A percentile compares a stretch with the other conserved stretches of the same genome.
phyloP scores from a whole-genome alignment of 2,329 filamentous ascomycete genomes.

The Aspergillus pseudotamarii region DNA sequence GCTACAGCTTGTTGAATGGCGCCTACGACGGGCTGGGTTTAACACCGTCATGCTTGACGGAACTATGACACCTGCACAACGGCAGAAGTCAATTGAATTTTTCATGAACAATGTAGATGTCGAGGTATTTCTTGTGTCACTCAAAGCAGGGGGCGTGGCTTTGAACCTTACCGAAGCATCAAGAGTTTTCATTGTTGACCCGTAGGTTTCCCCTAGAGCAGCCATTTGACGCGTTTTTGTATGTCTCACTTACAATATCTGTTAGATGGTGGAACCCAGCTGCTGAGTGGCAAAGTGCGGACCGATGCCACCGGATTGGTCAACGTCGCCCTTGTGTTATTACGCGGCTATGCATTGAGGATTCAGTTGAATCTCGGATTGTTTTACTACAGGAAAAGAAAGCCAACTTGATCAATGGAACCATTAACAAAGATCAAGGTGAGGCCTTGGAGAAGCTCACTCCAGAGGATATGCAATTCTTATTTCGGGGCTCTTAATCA shows the following conservation, averaged over 20 bases:
- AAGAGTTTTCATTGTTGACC: slow-evolving; percentile 93
- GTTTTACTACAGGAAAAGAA: slow-evolving; percentile 98
- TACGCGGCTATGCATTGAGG: slow-evolving; percentile 92
- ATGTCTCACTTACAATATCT: slow-evolving; percentile 28
- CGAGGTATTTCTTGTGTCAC: slow-evolving; percentile 92
- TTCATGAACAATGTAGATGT: slow-evolving; percentile 96
- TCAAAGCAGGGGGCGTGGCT: slow-evolving; percentile 95
- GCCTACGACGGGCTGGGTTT: slow-evolving; percentile 92
- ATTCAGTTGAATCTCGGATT: slow-evolving; percentile 95
- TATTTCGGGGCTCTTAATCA: slow-evolving; percentile 70
- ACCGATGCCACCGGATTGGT: slow-evolving; percentile 91
- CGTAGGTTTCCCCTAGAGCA: slow-evolving; percentile 62
- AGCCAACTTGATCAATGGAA: slow-evolving; percentile 95
- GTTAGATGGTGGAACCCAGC: slow-evolving; percentile 97
- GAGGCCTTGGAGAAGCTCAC: slow-evolving; percentile 88
- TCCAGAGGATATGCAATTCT: slow-evolving; percentile 90
- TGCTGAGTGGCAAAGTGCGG: slow-evolving; percentile 98
- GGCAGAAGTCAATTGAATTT: slow-evolving; percentile 90
- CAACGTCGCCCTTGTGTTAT: slow-evolving; percentile 93
- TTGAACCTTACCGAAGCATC: slow-evolving; percentile 94
- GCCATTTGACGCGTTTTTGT: background rate
- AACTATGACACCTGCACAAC: slow-evolving; percentile 91
- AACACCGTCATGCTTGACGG: slow-evolving; percentile 98
- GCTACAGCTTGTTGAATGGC: slow-evolving; percentile 96
- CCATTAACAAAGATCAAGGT: slow-evolving; percentile 84